Conservation (phyloP, 257 asterid species). For the Euphrasia confusa region DNA sequence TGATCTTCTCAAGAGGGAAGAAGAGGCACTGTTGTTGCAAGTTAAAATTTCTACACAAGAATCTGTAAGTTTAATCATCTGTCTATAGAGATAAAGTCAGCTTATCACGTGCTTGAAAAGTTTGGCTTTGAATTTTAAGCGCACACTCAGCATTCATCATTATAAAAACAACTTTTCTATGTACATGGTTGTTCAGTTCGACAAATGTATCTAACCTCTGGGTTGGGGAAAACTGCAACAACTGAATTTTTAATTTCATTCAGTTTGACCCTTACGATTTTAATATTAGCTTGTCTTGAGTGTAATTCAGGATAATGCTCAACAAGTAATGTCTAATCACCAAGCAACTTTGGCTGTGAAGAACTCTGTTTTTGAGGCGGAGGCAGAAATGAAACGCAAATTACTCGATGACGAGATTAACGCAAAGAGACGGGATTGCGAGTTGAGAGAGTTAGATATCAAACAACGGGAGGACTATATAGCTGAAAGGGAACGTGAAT, state of each 20-base stretch:
- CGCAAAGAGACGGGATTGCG: constrained; percentile 73
- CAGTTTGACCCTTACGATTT: constrained; percentile 5
- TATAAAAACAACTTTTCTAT: background rate
- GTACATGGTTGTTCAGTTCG: background rate
- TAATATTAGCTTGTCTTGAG: constrained; percentile 22
- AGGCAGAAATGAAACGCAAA: constrained; percentile 56
- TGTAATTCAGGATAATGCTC: constrained; percentile 54
- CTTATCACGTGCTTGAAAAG: constrained; percentile 6
- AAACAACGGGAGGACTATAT: constrained; percentile 65
- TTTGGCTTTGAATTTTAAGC: constrained; percentile 15
- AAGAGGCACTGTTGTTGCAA: constrained; percentile 55
- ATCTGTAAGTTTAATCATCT: constrained; percentile 52
- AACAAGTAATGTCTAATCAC: constrained; percentile 44
- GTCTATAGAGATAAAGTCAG: background rate
- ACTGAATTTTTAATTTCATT: background rate
- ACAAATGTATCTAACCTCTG: background rate
- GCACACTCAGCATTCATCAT: constrained; percentile 11
- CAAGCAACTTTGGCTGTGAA: constrained; percentile 52
- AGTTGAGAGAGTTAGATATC: constrained; percentile 82
- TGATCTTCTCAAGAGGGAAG: constrained; percentile 71
- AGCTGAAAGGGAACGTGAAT: constrained; percentile 66
- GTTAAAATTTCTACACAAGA: constrained; percentile 63
- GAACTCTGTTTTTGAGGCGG: constrained; percentile 61
- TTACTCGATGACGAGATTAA: constrained; percentile 65
- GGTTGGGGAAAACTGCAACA: constrained; percentile 4